Conservation (phyloP, 805 yeast genomes). For the Diddensiella santjacobensis region DNA sequence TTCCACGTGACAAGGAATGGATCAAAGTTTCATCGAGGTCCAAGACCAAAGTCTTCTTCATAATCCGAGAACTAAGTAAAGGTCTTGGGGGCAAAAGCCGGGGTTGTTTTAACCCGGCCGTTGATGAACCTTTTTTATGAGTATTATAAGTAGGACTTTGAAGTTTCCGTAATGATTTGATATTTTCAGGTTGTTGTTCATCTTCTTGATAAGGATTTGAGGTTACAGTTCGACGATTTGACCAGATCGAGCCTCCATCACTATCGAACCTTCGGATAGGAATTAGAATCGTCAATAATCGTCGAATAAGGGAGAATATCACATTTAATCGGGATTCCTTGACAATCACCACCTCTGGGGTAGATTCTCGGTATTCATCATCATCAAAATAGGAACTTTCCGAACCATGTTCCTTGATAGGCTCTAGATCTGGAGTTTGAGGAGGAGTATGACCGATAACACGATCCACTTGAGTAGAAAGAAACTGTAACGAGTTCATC, state of each 20-base stretch:
- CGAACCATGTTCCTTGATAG: conserved; percentile 6
- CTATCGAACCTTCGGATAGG: neutral
- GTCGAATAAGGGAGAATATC: neutral
- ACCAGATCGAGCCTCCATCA: neutral
- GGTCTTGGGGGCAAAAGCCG: conserved; percentile 22
- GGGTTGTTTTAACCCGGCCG: neutral
- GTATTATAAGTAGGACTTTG: conserved; percentile 1
- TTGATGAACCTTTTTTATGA: neutral
- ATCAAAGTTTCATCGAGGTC: conserved; percentile 94
- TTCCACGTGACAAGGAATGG: conserved; percentile 75
- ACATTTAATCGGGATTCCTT: neutral
- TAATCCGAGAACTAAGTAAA: conserved; percentile 19
- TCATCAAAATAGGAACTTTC: neutral
- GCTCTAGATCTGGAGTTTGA: conserved; percentile 1
- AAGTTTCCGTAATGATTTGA: neutral
- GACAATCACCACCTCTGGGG: neutral
- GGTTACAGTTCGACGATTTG: no score
- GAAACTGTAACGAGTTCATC: conserved; percentile 29
- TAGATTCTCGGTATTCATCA: neutral
- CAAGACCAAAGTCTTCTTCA: conserved; percentile 67
- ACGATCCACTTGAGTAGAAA: conserved; percentile 27
- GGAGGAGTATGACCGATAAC: conserved; percentile 24
- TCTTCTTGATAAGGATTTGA: neutral
- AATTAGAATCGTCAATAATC: neutral
- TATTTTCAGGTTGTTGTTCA: neutral